phyloP scores from a whole-genome alignment of 257 asterid species.

The Linderniella brevidens region DNA sequence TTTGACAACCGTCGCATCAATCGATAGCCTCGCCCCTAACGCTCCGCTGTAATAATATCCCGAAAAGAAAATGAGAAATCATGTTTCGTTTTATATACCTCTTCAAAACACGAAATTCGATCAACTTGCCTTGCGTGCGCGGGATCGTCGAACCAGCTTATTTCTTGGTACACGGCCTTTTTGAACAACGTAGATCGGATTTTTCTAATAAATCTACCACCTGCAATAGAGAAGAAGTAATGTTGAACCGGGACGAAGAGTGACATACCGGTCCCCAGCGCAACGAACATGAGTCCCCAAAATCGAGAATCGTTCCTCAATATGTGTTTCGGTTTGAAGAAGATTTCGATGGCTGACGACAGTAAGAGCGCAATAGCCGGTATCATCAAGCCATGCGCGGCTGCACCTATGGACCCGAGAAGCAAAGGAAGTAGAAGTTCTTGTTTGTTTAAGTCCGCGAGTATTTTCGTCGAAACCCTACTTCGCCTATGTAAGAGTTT shows the following conservation, averaged over 20 bases:
- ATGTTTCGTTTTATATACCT: too few species aligned
- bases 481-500: slow-evolving; percentile 10
- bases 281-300: slow-evolving; percentile 41
- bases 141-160: slow-evolving; percentile 48
- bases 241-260: slow-evolving; percentile 31
- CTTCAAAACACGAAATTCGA: too few species aligned
- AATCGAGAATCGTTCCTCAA: slow-evolving; percentile 33
- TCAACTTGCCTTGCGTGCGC: slow-evolving; percentile 23
- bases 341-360: slow-evolving; percentile 32
- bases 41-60: slow-evolving; percentile 28
- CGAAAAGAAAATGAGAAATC: too few species aligned
- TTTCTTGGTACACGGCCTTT: slow-evolving; percentile 44
- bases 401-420: slow-evolving; percentile 29
- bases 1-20: slow-evolving; percentile 49
- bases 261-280: slow-evolving; percentile 22
- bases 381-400: slow-evolving; percentile 33
- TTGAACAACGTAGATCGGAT: slow-evolving; percentile 43
- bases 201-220: slow-evolving; percentile 33
- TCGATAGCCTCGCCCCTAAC: slow-evolving; percentile 47
- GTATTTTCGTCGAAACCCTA: slow-evolving; percentile 27
- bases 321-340: slow-evolving; percentile 26
- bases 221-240: slow-evolving; percentile 40
- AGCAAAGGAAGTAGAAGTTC: slow-evolving; percentile 35
- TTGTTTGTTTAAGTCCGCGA: slow-evolving; percentile 35
- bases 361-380: slow-evolving; percentile 37